Base-by-base conservation (phyloP, 2,329 filamentous ascomycete species). In the Penicillium sp. region DNA sequence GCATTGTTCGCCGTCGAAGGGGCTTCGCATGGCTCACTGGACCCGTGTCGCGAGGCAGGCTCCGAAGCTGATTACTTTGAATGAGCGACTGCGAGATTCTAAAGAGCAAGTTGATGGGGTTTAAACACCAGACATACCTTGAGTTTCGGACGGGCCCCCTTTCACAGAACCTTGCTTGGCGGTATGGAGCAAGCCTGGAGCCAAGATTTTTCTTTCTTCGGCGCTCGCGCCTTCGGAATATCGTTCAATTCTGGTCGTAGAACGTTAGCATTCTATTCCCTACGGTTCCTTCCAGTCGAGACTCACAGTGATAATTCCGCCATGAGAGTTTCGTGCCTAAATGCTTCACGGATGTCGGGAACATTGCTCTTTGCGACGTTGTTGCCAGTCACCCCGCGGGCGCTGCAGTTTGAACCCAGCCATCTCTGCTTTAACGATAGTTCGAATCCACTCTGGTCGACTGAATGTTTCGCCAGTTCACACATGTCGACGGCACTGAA, bases 401-500 rank as follows among this genome's bases (percentile, higher is more conserved):
- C 76, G 65, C 88, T 79, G 69, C 87, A 97, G 57, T 89, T 83
- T 28, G 81, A 77, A 3, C 94, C 94, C 4, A 99, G 77, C 92
- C 92, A 99, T 70, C 91, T 85, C 66, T 92, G 85, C 74, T 99
- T 99, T 64, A 97, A 79, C 11, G 85, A 82, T 63, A 88, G 79
- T 69, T 99, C 94, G 66, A 95, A 99, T 6, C 94, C 94, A 69
- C 90, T 95, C 70, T 99, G 94, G 63, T 87, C 85, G 36, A 99
- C 94, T 9, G 90, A 96, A 69, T 97, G 92, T 74, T 96, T 96
- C 22, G 94, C 94, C 51, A 99, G 74, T 74, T 99, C 94, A 68
- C 94, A 97, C 94, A 99, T 99, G 66, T 99, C 94, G 4, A 97
- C 92, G 0, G 92, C 88, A 65, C 87, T 95, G 35, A 99, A 83